Percentiles rank a stretch among this genome's conserved stretches.
Conservation (phyloP, 2,329 filamentous ascomycete species). For the Diaporthe vexans region DNA sequence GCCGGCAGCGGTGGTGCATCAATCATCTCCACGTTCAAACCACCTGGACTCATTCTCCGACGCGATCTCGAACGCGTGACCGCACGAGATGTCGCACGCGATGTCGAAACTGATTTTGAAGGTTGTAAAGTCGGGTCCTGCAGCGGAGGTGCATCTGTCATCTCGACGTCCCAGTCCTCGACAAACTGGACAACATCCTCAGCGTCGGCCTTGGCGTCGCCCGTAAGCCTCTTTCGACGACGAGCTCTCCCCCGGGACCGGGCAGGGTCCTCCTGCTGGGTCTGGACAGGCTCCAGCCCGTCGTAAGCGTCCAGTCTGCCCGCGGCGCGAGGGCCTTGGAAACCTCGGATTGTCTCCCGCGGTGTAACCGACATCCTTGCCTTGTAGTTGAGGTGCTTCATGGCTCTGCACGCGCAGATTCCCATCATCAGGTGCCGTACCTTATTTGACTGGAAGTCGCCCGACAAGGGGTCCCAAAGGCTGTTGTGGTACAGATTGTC, state of each 20-base stretch:
- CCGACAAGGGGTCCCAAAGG: conserved; percentile 9
- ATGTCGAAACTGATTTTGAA: too few species aligned
- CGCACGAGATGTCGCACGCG: too few species aligned
- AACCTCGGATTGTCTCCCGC: not conserved
- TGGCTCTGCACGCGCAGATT: not conserved
- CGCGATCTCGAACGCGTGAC: not conserved
- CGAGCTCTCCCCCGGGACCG: not conserved
- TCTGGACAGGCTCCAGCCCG: conserved; percentile 17
- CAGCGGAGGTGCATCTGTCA: too few species aligned
- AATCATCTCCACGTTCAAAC: too few species aligned
- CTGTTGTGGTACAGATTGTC: not conserved
- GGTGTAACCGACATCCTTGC: conserved; percentile 8
- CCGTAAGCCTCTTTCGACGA: not conserved
- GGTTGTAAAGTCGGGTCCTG: too few species aligned
- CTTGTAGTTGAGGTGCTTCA: conserved; percentile 20
- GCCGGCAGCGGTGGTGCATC: too few species aligned
- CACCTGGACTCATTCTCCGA: too few species aligned
- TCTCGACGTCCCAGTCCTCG: too few species aligned
- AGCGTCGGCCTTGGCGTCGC: not conserved
- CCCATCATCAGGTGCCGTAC: conserved; percentile 28
- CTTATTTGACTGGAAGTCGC: conserved; percentile 16
- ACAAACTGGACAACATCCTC: not conserved
- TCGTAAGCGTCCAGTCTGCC: conserved; percentile 8
- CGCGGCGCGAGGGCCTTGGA: conserved; percentile 7
- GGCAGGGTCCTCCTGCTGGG: not conserved